A percentile compares a stretch with the other conserved stretches of the same genome.
Evolutionary conservation across 2,329 filamentous ascomycete species (phyloP).

Genomic region (Stenocarpella maydis): DNA sequence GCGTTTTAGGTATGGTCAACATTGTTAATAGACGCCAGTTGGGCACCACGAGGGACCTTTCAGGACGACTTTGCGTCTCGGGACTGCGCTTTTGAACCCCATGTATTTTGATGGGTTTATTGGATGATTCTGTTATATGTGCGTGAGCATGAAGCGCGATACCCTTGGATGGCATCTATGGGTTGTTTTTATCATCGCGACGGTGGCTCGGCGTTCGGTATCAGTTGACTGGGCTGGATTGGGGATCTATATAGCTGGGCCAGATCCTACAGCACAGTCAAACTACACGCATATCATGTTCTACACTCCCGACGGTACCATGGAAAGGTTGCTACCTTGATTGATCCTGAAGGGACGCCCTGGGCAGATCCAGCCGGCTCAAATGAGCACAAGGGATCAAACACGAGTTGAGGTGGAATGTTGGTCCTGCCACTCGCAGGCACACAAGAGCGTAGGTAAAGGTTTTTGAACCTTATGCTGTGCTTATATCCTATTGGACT

Average conservation of each 20-base stretch:
- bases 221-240: neutral
- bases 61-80: conserved; percentile 10
- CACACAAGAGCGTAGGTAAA: neutral
- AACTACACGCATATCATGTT: neutral
- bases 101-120: neutral
- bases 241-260: conserved; percentile 8
- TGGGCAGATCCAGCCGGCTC: neutral
- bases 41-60: neutral
- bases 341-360: neutral
- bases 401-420: neutral
- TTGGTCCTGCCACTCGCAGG: neutral
- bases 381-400: no score
- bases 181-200: conserved; percentile 7
- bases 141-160: conserved; percentile 14
- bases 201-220: conserved; percentile 3
- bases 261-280: neutral
- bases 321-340: no score
- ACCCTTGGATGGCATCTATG: conserved; percentile 22
- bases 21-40: neutral
- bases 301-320: neutral
- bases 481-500: neutral
- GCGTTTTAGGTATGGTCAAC: neutral
- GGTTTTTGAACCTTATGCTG: neutral
- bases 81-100: neutral
- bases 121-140: neutral